Evolutionary conservation across 2,329 filamentous ascomycete genomes (phyloP), one percentile per base, ranked within the genome.

Genomic region (Ascochyta lentis): DNA sequence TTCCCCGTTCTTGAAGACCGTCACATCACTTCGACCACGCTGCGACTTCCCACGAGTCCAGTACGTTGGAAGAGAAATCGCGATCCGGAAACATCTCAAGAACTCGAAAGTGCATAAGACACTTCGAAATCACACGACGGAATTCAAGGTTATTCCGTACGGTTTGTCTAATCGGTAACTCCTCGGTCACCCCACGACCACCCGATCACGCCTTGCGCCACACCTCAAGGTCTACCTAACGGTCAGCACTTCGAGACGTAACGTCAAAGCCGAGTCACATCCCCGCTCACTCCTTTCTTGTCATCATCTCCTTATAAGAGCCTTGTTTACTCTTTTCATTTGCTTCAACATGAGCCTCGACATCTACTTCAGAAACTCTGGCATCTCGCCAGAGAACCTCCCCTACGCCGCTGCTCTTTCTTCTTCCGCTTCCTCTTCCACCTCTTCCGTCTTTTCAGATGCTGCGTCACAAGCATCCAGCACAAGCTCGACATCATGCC

Each of bases 401-500:
- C 84, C 87, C 63, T 93, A 91, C 77, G 85, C 84, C 73, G 84
- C 86, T 56, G 88, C 89, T 38, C 79, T 92, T 81, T 86, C 88
- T 70, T 89, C 89, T 53, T 90, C 89, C 65, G 86, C 89, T 55
- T 92, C 90, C 27, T 89, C 89, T 52, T 92, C 90, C 19, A 85
- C 88, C 54, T 85, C 87, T 52, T 95, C 91, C 31, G 83, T 92
- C 67, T 95, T 91, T 82, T 95, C 91, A 63, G 84, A 85, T 70
- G 75, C 76, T 37, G 71, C 81, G 46, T 88, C 86, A 52, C 88
- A 91, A 77, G 91, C 89, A 49, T 86, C 89, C 67, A 87, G 88
- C 58, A 87, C 87, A 37, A 78, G 71, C 58, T 87, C 86, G 50
- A 76, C 84, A 61, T 88, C 88, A 51, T 82, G 85, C 57, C 82